These are phyloP conservation scores for Mortierella polycephala DNA, from an alignment of 371 early-diverging fungal species.

Conservation along the genomic window DNA sequence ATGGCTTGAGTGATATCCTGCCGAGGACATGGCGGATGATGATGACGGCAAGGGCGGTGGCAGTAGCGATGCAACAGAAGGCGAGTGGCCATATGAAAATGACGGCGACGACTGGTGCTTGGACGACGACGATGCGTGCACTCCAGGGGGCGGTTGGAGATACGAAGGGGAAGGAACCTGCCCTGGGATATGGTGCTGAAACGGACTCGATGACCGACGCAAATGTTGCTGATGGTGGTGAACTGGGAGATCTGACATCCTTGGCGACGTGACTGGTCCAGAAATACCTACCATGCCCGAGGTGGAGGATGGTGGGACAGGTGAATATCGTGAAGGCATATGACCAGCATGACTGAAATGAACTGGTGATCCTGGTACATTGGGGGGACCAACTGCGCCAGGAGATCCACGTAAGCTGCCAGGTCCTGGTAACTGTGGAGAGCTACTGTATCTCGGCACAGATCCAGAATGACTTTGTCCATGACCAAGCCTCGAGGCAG, in stretches of 20 bases:
- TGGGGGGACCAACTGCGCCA: conserved; percentile 19
- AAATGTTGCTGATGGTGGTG: conserved; percentile 39
- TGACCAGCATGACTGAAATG: conserved; percentile 38
- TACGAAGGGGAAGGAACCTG: conserved; percentile 42
- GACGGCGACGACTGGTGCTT: conserved; percentile 19
- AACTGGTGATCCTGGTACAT: conserved; percentile 33
- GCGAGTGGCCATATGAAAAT: conserved; percentile 30
- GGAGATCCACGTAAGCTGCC: conserved; percentile 33
- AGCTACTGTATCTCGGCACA: conserved; percentile 37
- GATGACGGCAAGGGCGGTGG: conserved; percentile 20
- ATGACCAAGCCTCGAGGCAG: conserved; percentile 1
- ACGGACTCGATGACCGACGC: conserved; percentile 46
- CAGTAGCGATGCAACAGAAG: conserved; percentile 18
- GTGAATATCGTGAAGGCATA: conserved; percentile 31
- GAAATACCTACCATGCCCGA: conserved; percentile 10
- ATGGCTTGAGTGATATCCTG: conserved; percentile 28
- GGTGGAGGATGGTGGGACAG: conserved; percentile 15
- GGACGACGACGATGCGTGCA: conserved; percentile 11
- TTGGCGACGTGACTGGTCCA: conserved; percentile 19
- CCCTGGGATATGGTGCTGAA: conserved; percentile 36
- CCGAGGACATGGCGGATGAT: conserved; percentile 3
- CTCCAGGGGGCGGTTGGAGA: conserved; percentile 22
- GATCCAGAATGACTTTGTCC: conserved; percentile 30
- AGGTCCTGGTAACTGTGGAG: conserved; percentile 36
- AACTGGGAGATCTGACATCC: conserved; percentile 18